Percentiles rank a stretch among this genome's conserved stretches.
Evolutionary conservation across 2,329 filamentous ascomycete genomes (phyloP).

Genomic region (Exophiala xenobiotica): DNA sequence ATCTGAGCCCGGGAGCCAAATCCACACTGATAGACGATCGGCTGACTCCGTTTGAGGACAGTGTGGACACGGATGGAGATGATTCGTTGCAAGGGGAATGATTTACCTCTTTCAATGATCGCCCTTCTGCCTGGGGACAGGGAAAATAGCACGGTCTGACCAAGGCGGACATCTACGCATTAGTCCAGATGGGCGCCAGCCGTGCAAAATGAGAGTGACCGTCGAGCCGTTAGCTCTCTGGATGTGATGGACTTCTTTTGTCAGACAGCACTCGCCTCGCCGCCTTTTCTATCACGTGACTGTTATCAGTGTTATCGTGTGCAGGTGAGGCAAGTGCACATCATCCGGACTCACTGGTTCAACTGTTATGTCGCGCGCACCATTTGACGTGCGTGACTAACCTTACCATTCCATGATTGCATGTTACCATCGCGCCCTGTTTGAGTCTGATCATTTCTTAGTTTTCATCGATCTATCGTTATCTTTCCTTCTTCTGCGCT

Average conservation of each 20-base stretch:
- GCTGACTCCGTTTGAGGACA: background rate
- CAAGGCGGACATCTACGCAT: too few species aligned
- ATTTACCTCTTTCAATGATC: background rate
- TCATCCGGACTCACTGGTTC: background rate
- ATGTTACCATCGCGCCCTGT: slow-evolving; percentile 6
- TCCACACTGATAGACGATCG: background rate
- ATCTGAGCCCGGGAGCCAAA: background rate
- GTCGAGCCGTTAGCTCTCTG: too few species aligned
- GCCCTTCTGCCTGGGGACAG: too few species aligned
- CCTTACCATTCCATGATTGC: background rate
- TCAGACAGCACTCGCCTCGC: background rate
- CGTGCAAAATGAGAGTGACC: too few species aligned
- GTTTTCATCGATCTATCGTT: slow-evolving; percentile 8
- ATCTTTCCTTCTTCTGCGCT: slow-evolving; percentile 8
- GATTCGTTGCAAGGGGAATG: background rate
- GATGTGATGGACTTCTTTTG: too few species aligned
- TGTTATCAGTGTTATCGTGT: background rate
- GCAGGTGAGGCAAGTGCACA: background rate
- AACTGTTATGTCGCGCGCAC: slow-evolving; percentile 2
- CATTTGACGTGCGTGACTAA: slow-evolving; percentile 10
- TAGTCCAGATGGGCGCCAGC: too few species aligned
- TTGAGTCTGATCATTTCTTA: background rate
- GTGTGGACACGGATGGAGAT: background rate
- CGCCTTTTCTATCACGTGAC: background rate
- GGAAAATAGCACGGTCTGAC: too few species aligned